These are phyloP conservation scores for Lithospermum erythrorhizon DNA, from an alignment of 257 asterid species.

Conservation along the genomic window DNA sequence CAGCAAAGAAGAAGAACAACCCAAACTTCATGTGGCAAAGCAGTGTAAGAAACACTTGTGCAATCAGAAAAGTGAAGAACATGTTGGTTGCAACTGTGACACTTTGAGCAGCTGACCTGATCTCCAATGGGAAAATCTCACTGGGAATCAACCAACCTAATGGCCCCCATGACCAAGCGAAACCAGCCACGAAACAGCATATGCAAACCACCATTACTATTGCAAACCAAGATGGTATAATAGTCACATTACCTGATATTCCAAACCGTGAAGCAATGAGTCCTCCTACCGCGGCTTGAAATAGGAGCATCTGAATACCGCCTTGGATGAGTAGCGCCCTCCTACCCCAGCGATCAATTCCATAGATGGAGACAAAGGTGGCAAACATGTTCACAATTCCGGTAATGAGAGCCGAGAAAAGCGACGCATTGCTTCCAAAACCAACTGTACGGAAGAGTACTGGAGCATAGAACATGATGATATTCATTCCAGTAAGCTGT, in stretches of 20 bases:
- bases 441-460: constrained; percentile 64
- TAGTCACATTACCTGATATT: constrained; percentile 32
- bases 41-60: constrained; percentile 58
- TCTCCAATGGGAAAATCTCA: constrained; percentile 9
- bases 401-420: constrained; percentile 51
- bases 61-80: constrained; percentile 54
- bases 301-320: constrained; percentile 56
- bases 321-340: constrained; percentile 57
- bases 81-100: constrained; percentile 61
- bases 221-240: constrained; percentile 58
- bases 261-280: constrained; percentile 55
- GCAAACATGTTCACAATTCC: constrained; percentile 46
- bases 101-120: constrained; percentile 78
- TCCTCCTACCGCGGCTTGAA: constrained; percentile 50
- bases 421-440: constrained; percentile 40
- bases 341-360: constrained; percentile 68
- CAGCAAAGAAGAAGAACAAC: constrained; percentile 50
- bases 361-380: constrained; percentile 44
- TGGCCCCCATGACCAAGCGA: constrained; percentile 37
- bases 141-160: too few relatives aligned
- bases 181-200: constrained; percentile 61
- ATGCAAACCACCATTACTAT: constrained; percentile 48
- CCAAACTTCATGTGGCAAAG: constrained; percentile 71
- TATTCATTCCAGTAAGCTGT: constrained; percentile 80
- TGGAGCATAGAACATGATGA: constrained; percentile 73